Evolutionary conservation across 2,329 filamentous ascomycete genomes (phyloP), one percentile per base, ranked within the genome.

Genomic region (Pestalotiopsis sp.): DNA sequence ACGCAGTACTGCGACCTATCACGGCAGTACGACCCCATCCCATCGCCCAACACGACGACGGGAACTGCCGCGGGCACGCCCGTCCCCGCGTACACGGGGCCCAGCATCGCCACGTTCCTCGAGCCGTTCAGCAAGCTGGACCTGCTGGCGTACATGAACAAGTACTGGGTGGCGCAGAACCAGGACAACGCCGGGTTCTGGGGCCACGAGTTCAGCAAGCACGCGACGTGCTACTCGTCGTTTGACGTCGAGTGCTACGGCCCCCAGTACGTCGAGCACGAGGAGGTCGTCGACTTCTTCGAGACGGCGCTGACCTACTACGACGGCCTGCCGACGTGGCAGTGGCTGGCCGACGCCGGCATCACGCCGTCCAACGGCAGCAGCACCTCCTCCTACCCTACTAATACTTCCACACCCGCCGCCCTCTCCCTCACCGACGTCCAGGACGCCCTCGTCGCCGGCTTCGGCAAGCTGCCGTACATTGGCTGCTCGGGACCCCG

Each of bases 151-250:
- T 92, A 85, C 81, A 92, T 92, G 90, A 87, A 89, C 75, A 89
- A 85, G 74, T 85, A 84, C 84, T 92, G 90, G 90, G 84, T 91
- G 72, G 84, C 84, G 62, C 87, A 88, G 72, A 80, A 81, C 69
- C 84, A 85, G 63, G 82, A 85, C 14, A 91, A 89, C 79, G 77
- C 81, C 65, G 83, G 86, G 41, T 87, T 92, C 80, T 92, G 90
- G 89, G 90, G 79, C 52, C 89, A 91, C 81, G 89, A 92, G 76
- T 91, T 90, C 81, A 85, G 83, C 79, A 92, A 92, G 82, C 89
- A 91, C 78, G 90, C 85, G 2, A 92, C 90, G 14, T 92, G 90
- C 83, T 92, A 82, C 82, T 88, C 85, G 61, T 91, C 86, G 70
- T 92, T 92, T 75, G 88, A 91, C 74, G 79, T 83, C 5, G 84